A percentile compares a stretch with the other conserved stretches of the same genome.
Conservation (phyloP, 202 grass and related monocot species). For the Schoenoplectus triqueter region DNA sequence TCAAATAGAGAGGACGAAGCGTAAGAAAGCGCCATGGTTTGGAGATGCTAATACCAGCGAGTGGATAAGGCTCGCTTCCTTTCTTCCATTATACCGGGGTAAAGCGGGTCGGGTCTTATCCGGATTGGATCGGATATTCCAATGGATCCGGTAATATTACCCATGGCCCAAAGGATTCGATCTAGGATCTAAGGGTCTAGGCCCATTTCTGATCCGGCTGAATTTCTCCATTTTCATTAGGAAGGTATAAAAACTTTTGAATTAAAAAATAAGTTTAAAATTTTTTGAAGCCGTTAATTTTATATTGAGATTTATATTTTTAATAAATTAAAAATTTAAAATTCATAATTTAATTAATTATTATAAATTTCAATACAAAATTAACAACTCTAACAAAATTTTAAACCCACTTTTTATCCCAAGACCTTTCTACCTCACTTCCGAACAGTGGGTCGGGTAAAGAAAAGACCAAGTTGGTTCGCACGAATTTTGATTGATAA, state of each 20-base stretch:
- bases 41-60: neutral
- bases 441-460: neutral
- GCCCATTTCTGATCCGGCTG: neutral
- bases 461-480: neutral
- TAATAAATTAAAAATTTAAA: no score
- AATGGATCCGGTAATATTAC: neutral
- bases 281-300: no score
- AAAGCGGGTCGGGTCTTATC: neutral
- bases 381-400: no score
- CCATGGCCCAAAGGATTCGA: neutral
- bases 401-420: no score
- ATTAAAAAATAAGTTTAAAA: no score
- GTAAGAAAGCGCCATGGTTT: conserved; percentile 30
- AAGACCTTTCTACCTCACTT: no score
- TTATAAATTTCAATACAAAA: no score
- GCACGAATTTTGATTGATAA: no score
- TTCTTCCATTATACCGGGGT: neutral
- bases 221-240: neutral
- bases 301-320: no score
- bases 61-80: neutral
- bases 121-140: neutral
- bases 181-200: neutral
- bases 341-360: no score
- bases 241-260: no score
- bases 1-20: neutral